Conservation (phyloP, 2,329 filamentous ascomycete genomes). For the Trichophyton benhamiae region DNA sequence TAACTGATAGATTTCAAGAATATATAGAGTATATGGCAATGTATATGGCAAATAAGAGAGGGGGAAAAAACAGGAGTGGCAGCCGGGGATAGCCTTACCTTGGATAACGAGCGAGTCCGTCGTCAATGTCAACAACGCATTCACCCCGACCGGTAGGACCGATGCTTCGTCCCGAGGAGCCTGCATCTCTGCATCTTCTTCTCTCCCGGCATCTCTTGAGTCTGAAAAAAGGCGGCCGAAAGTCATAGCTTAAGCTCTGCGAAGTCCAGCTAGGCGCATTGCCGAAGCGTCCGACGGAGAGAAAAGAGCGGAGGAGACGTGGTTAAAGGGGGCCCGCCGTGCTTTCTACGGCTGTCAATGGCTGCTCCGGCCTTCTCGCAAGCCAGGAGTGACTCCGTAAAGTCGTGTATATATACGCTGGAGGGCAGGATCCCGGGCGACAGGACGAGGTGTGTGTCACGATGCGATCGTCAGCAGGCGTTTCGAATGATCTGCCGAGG, state of each 20-base stretch:
- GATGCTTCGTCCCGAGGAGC: constrained; percentile 10
- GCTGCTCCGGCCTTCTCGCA: background rate
- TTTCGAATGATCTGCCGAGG: background rate
- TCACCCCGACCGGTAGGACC: constrained; percentile 44
- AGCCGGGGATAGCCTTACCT: constrained; percentile 30
- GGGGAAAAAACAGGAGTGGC: background rate
- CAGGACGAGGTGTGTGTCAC: background rate
- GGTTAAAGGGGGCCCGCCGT: background rate
- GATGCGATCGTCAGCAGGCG: background rate
- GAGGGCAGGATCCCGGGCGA: background rate
- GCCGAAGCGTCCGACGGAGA: background rate
- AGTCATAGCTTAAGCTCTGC: background rate
- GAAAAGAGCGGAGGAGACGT: background rate
- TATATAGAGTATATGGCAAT: background rate
- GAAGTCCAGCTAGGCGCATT: background rate
- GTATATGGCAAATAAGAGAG: background rate
- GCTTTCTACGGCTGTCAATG: background rate
- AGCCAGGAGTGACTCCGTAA: background rate
- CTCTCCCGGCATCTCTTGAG: background rate
- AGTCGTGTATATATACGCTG: background rate
- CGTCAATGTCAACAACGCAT: constrained; percentile 48
- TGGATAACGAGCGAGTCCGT: constrained; percentile 49
- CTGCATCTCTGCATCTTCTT: background rate
- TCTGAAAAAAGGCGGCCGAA: background rate
- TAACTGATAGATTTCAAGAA: background rate